phyloP scores from a whole-genome alignment of 2,329 filamentous ascomycete genomes.

The Colletotrichum shisoi region DNA sequence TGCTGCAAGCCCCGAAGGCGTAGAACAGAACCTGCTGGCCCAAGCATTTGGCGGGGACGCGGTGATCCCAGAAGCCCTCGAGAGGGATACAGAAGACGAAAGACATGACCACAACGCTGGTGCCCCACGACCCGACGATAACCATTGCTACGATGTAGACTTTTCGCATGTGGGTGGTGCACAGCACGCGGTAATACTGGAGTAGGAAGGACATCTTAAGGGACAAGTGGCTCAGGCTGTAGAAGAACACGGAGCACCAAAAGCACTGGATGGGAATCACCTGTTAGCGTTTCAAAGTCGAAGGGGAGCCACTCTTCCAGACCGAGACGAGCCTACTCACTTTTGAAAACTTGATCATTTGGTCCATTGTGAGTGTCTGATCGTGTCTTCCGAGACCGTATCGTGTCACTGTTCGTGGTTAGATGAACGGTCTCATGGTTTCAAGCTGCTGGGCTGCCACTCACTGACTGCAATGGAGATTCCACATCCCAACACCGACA shows the following conservation, averaged over 20 bases:
- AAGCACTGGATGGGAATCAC: slow-evolving; percentile 42
- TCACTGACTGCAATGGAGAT: slow-evolving; percentile 19
- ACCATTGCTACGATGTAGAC: slow-evolving; percentile 44
- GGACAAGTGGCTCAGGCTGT: slow-evolving; percentile 44
- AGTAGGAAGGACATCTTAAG: slow-evolving; percentile 50
- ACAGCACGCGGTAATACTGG: slow-evolving; percentile 50
- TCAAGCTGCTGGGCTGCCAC: background rate
- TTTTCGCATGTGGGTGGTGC: slow-evolving; percentile 42
- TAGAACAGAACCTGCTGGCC: slow-evolving; percentile 40
- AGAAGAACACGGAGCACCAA: slow-evolving; percentile 46
- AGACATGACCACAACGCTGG: slow-evolving; percentile 42
- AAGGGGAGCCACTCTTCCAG: background rate
- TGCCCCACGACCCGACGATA: slow-evolving; percentile 43
- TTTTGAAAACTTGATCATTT: slow-evolving; percentile 18
- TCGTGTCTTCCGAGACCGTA: slow-evolving; percentile 41
- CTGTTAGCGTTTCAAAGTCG: background rate
- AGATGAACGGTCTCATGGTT: background rate
- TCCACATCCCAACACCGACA: slow-evolving; percentile 27
- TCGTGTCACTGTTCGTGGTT: slow-evolving; percentile 22
- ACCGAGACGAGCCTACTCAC: slow-evolving; percentile 17
- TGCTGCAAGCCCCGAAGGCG: slow-evolving; percentile 43
- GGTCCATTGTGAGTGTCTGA: slow-evolving; percentile 4
- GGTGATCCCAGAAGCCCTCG: slow-evolving; percentile 44
- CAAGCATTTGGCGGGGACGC: slow-evolving; percentile 40
- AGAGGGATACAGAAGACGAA: slow-evolving; percentile 44